Base-by-base conservation (phyloP, 768 basidiomycete species). In the Naganishia vaughanmartiniae region DNA sequence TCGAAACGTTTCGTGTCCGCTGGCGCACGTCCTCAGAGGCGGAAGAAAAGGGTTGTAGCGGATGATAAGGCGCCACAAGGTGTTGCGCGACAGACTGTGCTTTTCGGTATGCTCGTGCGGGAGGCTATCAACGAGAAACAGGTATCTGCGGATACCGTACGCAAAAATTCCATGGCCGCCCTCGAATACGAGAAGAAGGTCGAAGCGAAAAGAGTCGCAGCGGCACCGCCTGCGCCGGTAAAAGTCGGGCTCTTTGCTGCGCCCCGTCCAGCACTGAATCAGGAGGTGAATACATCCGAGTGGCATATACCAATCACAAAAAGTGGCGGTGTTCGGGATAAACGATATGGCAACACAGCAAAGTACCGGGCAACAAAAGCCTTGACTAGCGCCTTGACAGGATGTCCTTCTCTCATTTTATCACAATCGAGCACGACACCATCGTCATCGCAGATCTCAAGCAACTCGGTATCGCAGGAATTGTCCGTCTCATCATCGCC, bases 1-100 rank as follows among this genome's bases (percentile, higher is more conserved):
- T 63, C 60, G 0, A 63, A 63, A 45, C 60, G 39, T 14, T 63
- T 63, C 39, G 42, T 63, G 4, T 63, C 60, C 42, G n/a, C 36
- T 28, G 60, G 36, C 17, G 39, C 60, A 26, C 36, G 39, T 19
- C 60, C 39, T 26, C 15, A 7, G 10, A 24, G 60, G 17, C 60
- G 60, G 24, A 63, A 21, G 24, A n/a, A 46, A 63, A n/a, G 42
- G 26, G 60, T 26, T 0, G 60, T 63, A 0, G 42, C 60, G n/a
- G 60, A 63, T 28, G 33, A 63, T 42, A 45, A 45, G 21, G 17
- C 60, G 19, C 60, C 60, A 36, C 39, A 26, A 45, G 60, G 60
- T 28, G 36, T 45, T 12, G 39, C 60, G 14, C 60, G 60, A 63
- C 36, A 42, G 39, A 63, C 60, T 17, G 60, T 63, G 11, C 39